Evolutionary conservation across 768 basidiomycete species (phyloP).

Genomic region (Boletus subcaerulescens): DNA sequence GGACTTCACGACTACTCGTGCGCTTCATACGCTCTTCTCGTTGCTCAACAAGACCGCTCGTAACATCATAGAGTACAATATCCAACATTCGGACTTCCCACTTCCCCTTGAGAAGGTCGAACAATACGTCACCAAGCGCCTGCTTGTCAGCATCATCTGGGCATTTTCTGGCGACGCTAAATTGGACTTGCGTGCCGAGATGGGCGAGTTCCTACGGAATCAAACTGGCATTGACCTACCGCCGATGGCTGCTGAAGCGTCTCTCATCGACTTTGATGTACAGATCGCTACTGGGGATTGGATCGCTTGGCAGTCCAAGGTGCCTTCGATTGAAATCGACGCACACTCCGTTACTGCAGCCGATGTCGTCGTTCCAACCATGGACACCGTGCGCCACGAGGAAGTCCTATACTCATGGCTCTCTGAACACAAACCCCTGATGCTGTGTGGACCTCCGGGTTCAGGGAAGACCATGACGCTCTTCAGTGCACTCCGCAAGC

Average conservation of each 20-base stretch:
- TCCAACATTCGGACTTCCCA: constrained; percentile 94
- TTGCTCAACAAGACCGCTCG: constrained; percentile 94
- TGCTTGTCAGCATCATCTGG: constrained; percentile 94
- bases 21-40: constrained; percentile 94
- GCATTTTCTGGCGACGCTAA: constrained; percentile 98
- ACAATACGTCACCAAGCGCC: constrained; percentile 85
- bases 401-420: constrained; percentile 99
- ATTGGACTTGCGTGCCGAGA: constrained; percentile 79
- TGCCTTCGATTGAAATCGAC: constrained; percentile 95
- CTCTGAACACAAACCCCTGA: constrained; percentile 96
- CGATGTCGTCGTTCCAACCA: constrained; percentile 95
- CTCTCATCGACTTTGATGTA: constrained; percentile 94
- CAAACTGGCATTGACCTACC: constrained; percentile 92
- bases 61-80: constrained; percentile 91
- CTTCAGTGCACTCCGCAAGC: constrained; percentile 94
- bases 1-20: constrained; percentile 93
- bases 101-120: constrained; percentile 80
- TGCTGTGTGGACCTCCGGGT: constrained; percentile 99
- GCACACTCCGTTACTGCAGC: constrained; percentile 94
- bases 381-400: constrained; percentile 98
- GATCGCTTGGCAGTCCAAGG: constrained; percentile 87
- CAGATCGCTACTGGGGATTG: constrained; percentile 84
- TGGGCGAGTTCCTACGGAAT: constrained; percentile 83
- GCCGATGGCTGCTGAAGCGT: constrained; percentile 65
- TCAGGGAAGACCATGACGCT: constrained; percentile 99